Evolutionary conservation across 2,329 filamentous ascomycete genomes (phyloP).

Genomic region (Stylonectria norvegica): DNA sequence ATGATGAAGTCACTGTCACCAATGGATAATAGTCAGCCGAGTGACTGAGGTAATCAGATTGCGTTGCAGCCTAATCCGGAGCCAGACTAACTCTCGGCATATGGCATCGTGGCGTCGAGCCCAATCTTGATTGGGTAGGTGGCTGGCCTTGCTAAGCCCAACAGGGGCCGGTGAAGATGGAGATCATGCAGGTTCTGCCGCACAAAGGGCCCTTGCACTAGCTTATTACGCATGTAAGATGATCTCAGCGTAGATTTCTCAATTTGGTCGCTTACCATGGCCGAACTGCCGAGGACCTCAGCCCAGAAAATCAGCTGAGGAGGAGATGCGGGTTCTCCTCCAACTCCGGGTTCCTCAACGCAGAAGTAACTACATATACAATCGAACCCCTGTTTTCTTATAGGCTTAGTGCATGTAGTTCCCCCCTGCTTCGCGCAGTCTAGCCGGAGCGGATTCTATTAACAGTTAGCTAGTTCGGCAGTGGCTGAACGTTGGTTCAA

Average conservation of each 20-base stretch:
- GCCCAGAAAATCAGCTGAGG: background rate
- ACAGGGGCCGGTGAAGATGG: background rate
- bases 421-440: too few relatives aligned
- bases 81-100: background rate
- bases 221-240: background rate
- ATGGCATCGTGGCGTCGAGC: background rate
- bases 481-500: too few relatives aligned
- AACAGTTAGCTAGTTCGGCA: too few relatives aligned
- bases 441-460: too few relatives aligned
- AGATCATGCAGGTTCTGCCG: background rate
- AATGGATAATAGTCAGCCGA: background rate
- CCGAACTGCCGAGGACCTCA: too few relatives aligned
- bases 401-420: too few relatives aligned
- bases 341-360: background rate
- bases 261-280: background rate
- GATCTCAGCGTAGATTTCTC: background rate
- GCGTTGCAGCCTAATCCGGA: background rate
- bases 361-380: background rate
- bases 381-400: too few relatives aligned
- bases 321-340: background rate
- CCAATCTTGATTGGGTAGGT: background rate
- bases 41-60: background rate
- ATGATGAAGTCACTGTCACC: background rate
- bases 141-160: background rate
- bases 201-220: background rate